Evolutionary conservation across 805 yeast genomes (phyloP).

Genomic region (Starmerella apis): DNA sequence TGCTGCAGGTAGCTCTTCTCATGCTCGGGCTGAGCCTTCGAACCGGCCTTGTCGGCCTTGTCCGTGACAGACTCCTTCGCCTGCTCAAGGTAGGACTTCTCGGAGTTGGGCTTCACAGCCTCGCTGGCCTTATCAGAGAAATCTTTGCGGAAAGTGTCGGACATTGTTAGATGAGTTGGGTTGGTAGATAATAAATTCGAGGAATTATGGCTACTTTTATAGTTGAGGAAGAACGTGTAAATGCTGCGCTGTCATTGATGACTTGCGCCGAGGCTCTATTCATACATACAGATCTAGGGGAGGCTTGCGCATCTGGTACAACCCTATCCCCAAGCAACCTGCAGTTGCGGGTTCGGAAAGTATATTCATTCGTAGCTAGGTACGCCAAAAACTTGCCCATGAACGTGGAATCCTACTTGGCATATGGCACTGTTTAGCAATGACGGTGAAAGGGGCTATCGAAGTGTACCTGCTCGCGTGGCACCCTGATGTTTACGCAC

Average conservation of each 20-base stretch:
- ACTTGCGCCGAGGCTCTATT: not conserved
- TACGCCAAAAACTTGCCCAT: too few species aligned
- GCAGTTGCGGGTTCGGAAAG: too few species aligned
- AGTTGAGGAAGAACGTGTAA: not conserved
- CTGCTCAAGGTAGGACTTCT: slow-evolving; percentile 53
- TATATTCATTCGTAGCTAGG: too few species aligned
- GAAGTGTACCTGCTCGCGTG: too few species aligned
- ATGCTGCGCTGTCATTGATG: not conserved
- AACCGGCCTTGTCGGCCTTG: slow-evolving; percentile 51
- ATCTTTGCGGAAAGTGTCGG: slow-evolving; percentile 56
- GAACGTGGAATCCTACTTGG: too few species aligned
- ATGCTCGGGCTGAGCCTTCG: slow-evolving; percentile 43
- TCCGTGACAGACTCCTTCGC: slow-evolving; percentile 63
- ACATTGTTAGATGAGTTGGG: slow-evolving; percentile 16
- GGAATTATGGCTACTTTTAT: not conserved
- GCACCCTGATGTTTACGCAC: too few species aligned
- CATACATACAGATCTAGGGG: not conserved
- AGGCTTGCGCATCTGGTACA: not conserved
- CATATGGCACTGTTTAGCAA: too few species aligned
- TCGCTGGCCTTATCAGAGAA: slow-evolving; percentile 60
- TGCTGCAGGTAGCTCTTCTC: slow-evolving; percentile 42
- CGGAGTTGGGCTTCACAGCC: slow-evolving; percentile 54
- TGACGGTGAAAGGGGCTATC: too few species aligned
- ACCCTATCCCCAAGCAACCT: too few species aligned
- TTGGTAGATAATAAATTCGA: not conserved